Evolutionary conservation across 2,329 filamentous ascomycete species (phyloP).

Genomic region (Aureobasidium mangrovei): DNA sequence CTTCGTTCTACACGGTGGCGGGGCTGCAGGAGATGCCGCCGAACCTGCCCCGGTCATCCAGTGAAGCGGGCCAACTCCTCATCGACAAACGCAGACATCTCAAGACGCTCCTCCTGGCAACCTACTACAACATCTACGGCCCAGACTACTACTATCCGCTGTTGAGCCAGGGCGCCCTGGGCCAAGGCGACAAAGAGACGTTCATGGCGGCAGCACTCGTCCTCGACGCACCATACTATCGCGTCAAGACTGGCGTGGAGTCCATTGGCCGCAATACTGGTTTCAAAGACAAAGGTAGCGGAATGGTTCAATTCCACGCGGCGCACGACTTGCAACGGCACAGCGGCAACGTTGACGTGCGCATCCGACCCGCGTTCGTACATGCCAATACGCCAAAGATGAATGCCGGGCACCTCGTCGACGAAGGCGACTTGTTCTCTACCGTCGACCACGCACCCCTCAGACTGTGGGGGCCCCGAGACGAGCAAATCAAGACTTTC

Average conservation of each 20-base stretch:
- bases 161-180: slow-evolving; percentile 38
- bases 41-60: slow-evolving; percentile 31
- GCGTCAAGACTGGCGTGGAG: slow-evolving; percentile 25
- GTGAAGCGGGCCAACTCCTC: slow-evolving; percentile 39
- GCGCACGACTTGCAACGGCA: slow-evolving; percentile 2
- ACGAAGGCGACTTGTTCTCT: slow-evolving; percentile 20
- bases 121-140: slow-evolving; percentile 43
- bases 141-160: slow-evolving; percentile 39
- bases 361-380: slow-evolving; percentile 19
- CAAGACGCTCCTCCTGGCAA: slow-evolving; percentile 36
- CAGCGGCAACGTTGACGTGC: slow-evolving; percentile 4
- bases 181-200: slow-evolving; percentile 45
- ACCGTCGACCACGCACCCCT: slow-evolving; percentile 15
- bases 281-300: slow-evolving; percentile 14
- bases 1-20: slow-evolving; percentile 32
- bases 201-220: slow-evolving; percentile 39
- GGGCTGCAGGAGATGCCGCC: slow-evolving; percentile 24
- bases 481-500: slow-evolving; percentile 19
- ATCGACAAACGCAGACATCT: slow-evolving; percentile 36
- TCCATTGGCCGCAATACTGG: slow-evolving; percentile 9
- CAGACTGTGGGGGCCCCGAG: slow-evolving; percentile 20
- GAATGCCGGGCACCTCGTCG: slow-evolving; percentile 25
- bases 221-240: slow-evolving; percentile 33
- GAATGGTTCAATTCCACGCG: slow-evolving; percentile 17
- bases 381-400: slow-evolving; percentile 25